Base-by-base conservation (phyloP, 208 protist species). In the Strigomonas culicis region DNA sequence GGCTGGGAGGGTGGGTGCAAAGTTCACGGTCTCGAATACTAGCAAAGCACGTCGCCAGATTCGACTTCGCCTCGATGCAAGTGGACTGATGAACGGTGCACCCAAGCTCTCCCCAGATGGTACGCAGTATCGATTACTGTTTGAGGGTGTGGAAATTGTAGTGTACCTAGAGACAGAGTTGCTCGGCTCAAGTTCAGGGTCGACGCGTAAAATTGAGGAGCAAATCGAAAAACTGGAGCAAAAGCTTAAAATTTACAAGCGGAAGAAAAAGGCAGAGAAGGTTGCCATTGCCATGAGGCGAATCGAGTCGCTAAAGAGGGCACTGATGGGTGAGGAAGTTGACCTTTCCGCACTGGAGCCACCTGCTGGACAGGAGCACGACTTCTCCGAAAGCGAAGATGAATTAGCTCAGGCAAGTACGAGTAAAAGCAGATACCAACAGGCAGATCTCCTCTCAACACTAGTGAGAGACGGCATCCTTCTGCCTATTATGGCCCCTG, bases 211-310 rank as follows among this genome's bases (percentile, higher is more conserved):
- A 63, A 67, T 95, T 56, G 89, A 92, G 57, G 86, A 95, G 67
- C 76, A 93, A 66, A 92, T 95, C 58, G 89, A 95, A 59, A 92
- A 93, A 62, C 75, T 95, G 22, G 84, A 95, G 66, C 89, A 95
- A 55, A 95, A 95, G 63, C 49, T 95, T 22, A 90, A 91, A 52
- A 95, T 95, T 53, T 91, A 95, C 51, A 62, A 77, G 28, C 78
- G 89, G 21, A 95, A 95, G 36, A 91, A 93, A 59, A 95, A 95
- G 70, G 65, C 65, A n/a, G 84, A 95, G 30, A 95, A 95, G 60
- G 60, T 82, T 1, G 75, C 77, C 15, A 78, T 71, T 8, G 79
- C 84, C 24, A 72, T 73, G 52, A 74, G 75, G 21, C 83, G 86
- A 60, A 90, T 91, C 21, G 84, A 88, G 30, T 58, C 63, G 22